phyloP scores from a whole-genome alignment of 495 filamentous ascomycete genomes.

The Trichocladium antarcticum region DNA sequence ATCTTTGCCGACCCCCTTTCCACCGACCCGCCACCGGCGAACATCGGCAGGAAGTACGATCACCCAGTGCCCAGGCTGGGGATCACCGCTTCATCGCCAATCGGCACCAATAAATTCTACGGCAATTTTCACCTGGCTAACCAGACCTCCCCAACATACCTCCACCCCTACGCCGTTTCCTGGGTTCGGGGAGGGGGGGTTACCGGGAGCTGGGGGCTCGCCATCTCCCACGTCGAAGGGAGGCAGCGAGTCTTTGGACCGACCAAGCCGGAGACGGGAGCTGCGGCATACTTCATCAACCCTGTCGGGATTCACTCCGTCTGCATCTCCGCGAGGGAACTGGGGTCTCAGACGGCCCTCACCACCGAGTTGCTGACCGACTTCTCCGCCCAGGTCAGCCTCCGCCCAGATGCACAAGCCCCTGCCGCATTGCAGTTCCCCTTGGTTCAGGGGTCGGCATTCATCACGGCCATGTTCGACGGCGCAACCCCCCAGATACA shows the following conservation, averaged over 20 bases:
- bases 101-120: conserved; percentile 88
- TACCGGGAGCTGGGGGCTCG: conserved; percentile 62
- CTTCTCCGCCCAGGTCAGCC: conserved; percentile 62
- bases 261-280: conserved; percentile 37
- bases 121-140: conserved; percentile 73
- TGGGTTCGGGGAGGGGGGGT: conserved; percentile 64
- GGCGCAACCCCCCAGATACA: conserved; percentile 59
- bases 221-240: conserved; percentile 58
- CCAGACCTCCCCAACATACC: conserved; percentile 61
- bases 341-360: conserved; percentile 48
- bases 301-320: conserved; percentile 75
- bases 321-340: conserved; percentile 64
- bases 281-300: conserved; percentile 62
- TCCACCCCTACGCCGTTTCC: conserved; percentile 72
- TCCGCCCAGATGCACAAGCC: conserved; percentile 45
- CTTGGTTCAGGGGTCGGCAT: conserved; percentile 81
- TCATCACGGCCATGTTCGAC: conserved; percentile 69
- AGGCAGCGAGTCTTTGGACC: conserved; percentile 53
- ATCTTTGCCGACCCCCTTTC: conserved; percentile 49
- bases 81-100: conserved; percentile 39
- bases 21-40: conserved; percentile 44
- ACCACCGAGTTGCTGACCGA: conserved; percentile 51
- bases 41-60: conserved; percentile 40
- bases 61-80: conserved; percentile 34
- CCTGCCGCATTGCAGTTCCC: conserved; percentile 58